Conservation (phyloP, 169 alveolate species). For the Eimeria tenella region DNA sequence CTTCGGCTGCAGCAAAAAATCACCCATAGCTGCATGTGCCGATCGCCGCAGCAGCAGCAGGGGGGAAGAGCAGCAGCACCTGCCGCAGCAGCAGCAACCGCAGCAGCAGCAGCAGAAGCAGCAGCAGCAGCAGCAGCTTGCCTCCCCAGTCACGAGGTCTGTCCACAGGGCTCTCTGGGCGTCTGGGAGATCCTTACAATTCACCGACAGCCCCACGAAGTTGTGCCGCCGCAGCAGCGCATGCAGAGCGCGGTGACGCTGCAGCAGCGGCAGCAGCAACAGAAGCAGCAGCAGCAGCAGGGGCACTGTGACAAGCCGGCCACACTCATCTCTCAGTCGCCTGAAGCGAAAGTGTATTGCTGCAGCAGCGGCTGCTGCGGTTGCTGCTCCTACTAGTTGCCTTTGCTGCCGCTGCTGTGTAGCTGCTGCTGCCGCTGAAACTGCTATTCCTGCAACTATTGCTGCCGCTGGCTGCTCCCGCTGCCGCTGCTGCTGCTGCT, state of each 20-base stretch:
- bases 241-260: slow-evolving; percentile 45
- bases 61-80: not conserved
- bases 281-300: not conserved
- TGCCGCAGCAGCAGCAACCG: not conserved
- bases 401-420: no score
- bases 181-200: slow-evolving; percentile 38
- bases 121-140: not conserved
- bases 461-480: no score
- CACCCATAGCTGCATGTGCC: not conserved
- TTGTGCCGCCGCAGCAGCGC: slow-evolving; percentile 56
- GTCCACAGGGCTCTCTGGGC: slow-evolving; percentile 61
- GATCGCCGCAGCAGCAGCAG: not conserved
- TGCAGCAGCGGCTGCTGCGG: not conserved
- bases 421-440: no score
- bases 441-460: no score
- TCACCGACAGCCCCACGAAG: slow-evolving; percentile 71
- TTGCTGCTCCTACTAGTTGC: not conserved
- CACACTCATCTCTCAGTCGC: not conserved
- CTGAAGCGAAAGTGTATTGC: not conserved
- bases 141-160: slow-evolving; percentile 71
- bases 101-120: not conserved
- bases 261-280: not conserved
- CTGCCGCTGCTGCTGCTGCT: no score
- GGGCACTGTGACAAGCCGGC: slow-evolving; percentile 7
- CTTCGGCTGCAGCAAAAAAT: slow-evolving; percentile 83